Evolutionary conservation across 768 basidiomycete species (phyloP).

Genomic region (Termitomyces sp.): DNA sequence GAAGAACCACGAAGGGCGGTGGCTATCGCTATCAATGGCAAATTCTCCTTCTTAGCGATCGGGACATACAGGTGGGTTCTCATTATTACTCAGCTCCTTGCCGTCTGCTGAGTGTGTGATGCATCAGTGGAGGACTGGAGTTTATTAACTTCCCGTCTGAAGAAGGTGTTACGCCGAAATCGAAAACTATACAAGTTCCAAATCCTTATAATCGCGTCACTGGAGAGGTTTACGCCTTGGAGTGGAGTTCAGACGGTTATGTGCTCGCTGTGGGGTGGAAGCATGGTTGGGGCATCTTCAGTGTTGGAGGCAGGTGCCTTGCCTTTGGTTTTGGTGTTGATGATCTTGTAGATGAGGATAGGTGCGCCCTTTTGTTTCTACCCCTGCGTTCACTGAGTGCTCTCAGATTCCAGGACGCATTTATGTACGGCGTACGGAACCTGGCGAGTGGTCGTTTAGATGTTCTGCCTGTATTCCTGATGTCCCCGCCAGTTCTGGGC

Average conservation of each 20-base stretch:
- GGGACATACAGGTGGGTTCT: conserved; percentile 60
- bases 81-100: background rate
- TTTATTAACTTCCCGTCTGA: conserved; percentile 66
- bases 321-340: conserved; percentile 73
- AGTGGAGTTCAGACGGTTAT: conserved; percentile 97
- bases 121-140: conserved; percentile 57
- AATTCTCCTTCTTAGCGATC: conserved; percentile 79
- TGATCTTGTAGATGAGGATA: conserved; percentile 51
- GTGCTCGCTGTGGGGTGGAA: conserved; percentile 92
- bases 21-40: conserved; percentile 64
- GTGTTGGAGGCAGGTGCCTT: conserved; percentile 82
- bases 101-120: background rate
- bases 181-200: conserved; percentile 59
- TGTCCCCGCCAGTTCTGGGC: conserved; percentile 73
- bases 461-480: background rate
- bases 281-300: conserved; percentile 87
- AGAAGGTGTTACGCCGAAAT: conserved; percentile 49
- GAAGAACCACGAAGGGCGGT: conserved; percentile 64
- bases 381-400: conserved; percentile 6
- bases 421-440: conserved; percentile 75
- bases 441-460: conserved; percentile 50
- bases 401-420: conserved; percentile 68
- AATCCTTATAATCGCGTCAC: conserved; percentile 52
- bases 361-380: conserved; percentile 24
- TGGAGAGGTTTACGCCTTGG: conserved; percentile 62